phyloP scores from a whole-genome alignment of 345 rosid species.

The Brassica napus region Da-Ae NC_063448.1:42759501-42760000 shows the following conservation, averaged over 20 bases:
- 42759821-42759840: slow-evolving; percentile 7
- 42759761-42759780: background rate
- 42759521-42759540: slow-evolving; percentile 40
- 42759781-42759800: background rate
- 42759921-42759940: background rate
- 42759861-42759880: slow-evolving; percentile 25
- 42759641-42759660: background rate
- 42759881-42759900: slow-evolving; percentile 14
- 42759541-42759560: slow-evolving; percentile 38
- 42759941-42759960: background rate
- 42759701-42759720: background rate
- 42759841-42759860: slow-evolving; percentile 21
- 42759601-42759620: slow-evolving; percentile 16
- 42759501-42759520: slow-evolving; percentile 36
- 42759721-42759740: background rate
- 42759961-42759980: background rate
- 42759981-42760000: background rate
- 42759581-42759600: slow-evolving; percentile 46
- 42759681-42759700: background rate
- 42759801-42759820: background rate
- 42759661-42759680: background rate
- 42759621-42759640: background rate
- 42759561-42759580: slow-evolving; percentile 42
- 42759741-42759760: background rate
- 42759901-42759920: background rate